Evolutionary conservation across 176 grass and related monocot species (phyloP), one percentile per base, ranked within the genome.

Genomic region (Paspalum vaginatum): DNA sequence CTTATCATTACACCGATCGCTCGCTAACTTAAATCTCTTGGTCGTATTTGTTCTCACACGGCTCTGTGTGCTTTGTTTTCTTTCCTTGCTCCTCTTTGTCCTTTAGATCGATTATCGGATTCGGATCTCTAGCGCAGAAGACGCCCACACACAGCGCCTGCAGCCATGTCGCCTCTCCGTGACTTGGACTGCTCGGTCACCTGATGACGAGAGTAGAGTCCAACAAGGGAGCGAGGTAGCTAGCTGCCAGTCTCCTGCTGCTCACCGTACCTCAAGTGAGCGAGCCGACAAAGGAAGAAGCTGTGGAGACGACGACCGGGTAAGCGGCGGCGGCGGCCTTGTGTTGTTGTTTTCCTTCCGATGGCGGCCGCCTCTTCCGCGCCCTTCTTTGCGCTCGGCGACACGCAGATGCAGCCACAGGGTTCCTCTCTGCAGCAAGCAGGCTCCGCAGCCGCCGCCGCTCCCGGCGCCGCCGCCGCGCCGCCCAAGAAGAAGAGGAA

Each of bases 401-500:
- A 84, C 82, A 61, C 61, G 7, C 91, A 94, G 81, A 87, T 89
- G 74, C 78, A 80, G 81, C 87, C 77, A 46, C 84, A 40, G 9
- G 68, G 57, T 32, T 56, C 78, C 6, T 54, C 62, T 12, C 22
- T 25, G 11, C 74, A 59, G 42, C 83, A 57, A 21, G 24, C 72
- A 14, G 76, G 54, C 65, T 78, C 81, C 20, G 21, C 81, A 2
- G 59, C 89, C 1, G 65, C 53, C 0, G 39, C 81, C 50, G 27
- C 85, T 17, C 56, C 89, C 15, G 44, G 72, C 53, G n/a, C 84
- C n/a, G 43, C 90, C 11, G 24, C 81, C 26, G 74, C 89, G 56
- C 44, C 83, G 67, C 83, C 85, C 25, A 98, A 98, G 90, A 98
- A 98, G 83, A 98, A 91, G 81, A 84, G 95, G 73, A 95, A 98